A percentile compares a stretch with the other conserved stretches of the same genome.
These are phyloP conservation scores for Blastobotrys arbuscula DNA, from an alignment of 1,139 yeast species.

Conservation along the genomic window DNA sequence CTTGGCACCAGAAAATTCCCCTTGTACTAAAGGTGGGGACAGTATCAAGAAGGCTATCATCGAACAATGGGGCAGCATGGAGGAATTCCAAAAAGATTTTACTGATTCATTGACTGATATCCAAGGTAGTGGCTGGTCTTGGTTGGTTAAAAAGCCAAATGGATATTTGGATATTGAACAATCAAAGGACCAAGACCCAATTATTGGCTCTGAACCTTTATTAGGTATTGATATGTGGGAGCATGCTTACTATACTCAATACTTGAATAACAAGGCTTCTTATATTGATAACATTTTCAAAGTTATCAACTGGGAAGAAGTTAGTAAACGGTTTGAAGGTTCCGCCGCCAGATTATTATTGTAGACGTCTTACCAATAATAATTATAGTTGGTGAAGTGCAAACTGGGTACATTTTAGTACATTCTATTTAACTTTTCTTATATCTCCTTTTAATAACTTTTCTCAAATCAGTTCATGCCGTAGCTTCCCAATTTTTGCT, in stretches of 20 bases:
- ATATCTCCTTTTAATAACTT: too few species aligned
- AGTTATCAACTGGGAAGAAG: constrained; percentile 46
- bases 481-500: too few species aligned
- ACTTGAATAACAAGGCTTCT: constrained; percentile 45
- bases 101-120: constrained; percentile 42
- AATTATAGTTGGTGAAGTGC: too few species aligned
- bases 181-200: constrained; percentile 45
- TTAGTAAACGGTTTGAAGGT: constrained; percentile 36
- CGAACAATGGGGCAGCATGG: constrained; percentile 41
- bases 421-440: too few species aligned
- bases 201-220: constrained; percentile 34
- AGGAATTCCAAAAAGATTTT: constrained; percentile 38
- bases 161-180: constrained; percentile 43
- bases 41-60: constrained; percentile 27
- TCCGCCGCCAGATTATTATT: constrained; percentile 9
- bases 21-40: constrained; percentile 54
- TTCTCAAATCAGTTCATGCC: too few species aligned
- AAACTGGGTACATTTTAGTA: too few species aligned
- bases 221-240: constrained; percentile 50
- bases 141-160: constrained; percentile 41
- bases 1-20: constrained; percentile 65
- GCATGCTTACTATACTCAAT: constrained; percentile 47
- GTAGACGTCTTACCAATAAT: too few species aligned
- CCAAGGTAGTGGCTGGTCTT: constrained; percentile 50
- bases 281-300: constrained; percentile 47